phyloP scores from a whole-genome alignment of 768 basidiomycete genomes.

The Russula emetica region DNA sequence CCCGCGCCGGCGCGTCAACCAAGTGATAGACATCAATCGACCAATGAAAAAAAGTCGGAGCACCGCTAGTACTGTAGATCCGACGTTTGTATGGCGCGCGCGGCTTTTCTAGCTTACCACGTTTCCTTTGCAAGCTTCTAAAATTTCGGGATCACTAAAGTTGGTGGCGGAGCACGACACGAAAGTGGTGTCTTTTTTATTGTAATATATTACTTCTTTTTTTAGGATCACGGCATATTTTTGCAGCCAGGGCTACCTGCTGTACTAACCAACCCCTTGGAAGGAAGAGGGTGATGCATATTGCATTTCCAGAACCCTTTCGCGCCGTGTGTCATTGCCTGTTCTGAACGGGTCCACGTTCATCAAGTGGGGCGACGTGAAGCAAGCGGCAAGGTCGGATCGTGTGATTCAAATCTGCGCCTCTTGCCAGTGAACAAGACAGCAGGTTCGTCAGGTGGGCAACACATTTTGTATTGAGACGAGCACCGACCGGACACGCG shows the following conservation, averaged over 20 bases:
- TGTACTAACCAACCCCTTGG: not conserved
- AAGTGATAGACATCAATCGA: not conserved
- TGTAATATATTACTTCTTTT: too few relatives aligned
- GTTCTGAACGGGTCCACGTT: not conserved
- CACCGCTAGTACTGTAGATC: not conserved
- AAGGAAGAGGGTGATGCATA: not conserved
- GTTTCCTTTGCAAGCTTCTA: not conserved
- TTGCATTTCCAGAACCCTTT: not conserved
- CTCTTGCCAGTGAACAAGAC: not conserved
- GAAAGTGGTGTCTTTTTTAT: not conserved
- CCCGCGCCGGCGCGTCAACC: slow-evolving; percentile 6
- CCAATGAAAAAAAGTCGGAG: not conserved
- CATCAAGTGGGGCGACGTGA: too few relatives aligned
- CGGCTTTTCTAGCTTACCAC: not conserved
- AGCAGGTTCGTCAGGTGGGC: slow-evolving; percentile 7
- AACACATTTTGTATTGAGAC: not conserved
- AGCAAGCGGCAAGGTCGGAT: not conserved
- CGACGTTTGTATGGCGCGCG: not conserved
- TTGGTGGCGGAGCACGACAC: not conserved
- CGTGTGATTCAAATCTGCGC: not conserved
- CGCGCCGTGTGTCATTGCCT: not conserved
- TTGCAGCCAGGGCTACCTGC: not conserved
- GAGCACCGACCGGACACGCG: not conserved
- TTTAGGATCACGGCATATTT: too few relatives aligned
- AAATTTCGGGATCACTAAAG: not conserved